These are phyloP conservation scores for Penicillium alfredii DNA, from an alignment of 495 filamentous ascomycete species.

Conservation along the genomic window DNA sequence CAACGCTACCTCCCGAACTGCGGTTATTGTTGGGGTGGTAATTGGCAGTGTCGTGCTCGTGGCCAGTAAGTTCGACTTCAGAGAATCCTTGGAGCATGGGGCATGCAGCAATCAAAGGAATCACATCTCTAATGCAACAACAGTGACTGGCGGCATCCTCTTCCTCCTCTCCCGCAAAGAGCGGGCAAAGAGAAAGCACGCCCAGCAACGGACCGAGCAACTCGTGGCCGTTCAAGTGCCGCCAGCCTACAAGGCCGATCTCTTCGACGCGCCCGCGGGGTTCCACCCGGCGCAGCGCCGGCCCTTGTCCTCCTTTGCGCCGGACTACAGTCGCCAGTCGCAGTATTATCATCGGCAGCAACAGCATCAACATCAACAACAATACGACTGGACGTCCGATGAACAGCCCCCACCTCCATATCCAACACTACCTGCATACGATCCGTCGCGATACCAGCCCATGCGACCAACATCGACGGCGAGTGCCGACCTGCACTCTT, in stretches of 20 bases:
- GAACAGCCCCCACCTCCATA: conserved; percentile 16
- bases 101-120: too few relatives aligned
- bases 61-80: conserved; percentile 16
- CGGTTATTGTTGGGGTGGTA: conserved; percentile 9
- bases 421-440: conserved; percentile 22
- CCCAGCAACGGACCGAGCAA: conserved; percentile 7
- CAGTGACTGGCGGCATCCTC: conserved; percentile 19
- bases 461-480: conserved; percentile 13
- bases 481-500: conserved; percentile 9
- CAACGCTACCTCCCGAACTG: conserved; percentile 1
- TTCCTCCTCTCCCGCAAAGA: conserved; percentile 25
- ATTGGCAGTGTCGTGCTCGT: conserved; percentile 8
- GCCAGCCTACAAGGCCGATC: conserved; percentile 14
- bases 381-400: too few relatives aligned
- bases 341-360: conserved; percentile 3
- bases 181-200: conserved; percentile 20
- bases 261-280: conserved; percentile 6
- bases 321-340: conserved; percentile 18
- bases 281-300: conserved; percentile 21
- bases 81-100: too few relatives aligned
- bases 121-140: conserved; percentile 2
- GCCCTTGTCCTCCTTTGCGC: conserved; percentile 27
- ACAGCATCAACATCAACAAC: conserved; percentile 14
- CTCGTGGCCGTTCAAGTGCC: conserved; percentile 9
- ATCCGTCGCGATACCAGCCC: conserved; percentile 28